These are phyloP conservation scores for Paspalum vaginatum DNA, from an alignment of 176 grass and related monocot genomes.

Conservation along the genomic window DNA sequence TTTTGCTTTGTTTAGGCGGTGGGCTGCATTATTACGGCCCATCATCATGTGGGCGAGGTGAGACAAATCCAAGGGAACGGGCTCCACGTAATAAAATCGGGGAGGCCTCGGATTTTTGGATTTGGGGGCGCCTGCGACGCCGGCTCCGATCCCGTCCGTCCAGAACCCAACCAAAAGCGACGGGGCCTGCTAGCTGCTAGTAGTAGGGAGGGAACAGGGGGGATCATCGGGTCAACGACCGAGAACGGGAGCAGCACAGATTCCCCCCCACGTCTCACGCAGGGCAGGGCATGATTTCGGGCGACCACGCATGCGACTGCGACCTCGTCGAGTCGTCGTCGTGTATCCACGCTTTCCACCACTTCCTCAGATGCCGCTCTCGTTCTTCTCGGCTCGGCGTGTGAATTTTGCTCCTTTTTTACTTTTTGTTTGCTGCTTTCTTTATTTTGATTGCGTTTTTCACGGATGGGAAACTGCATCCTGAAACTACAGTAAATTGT, in stretches of 20 bases:
- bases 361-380: background rate
- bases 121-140: slow-evolving; percentile 17
- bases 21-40: slow-evolving; percentile 55
- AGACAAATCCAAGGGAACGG: slow-evolving; percentile 61
- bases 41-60: slow-evolving; percentile 46
- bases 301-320: slow-evolving; percentile 13
- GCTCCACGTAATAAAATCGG: slow-evolving; percentile 65
- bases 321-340: background rate
- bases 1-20: slow-evolving; percentile 30
- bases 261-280: too few species aligned
- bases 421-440: background rate
- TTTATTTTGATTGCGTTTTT: background rate
- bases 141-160: background rate
- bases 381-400: too few species aligned
- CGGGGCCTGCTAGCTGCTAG: too few species aligned
- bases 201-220: too few species aligned
- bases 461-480: background rate
- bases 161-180: slow-evolving; percentile 30
- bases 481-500: background rate
- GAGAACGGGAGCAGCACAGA: background rate
- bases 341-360: background rate
- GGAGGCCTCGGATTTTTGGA: background rate
- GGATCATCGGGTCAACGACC: slow-evolving; percentile 33
- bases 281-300: too few species aligned
- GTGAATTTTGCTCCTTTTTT: background rate